phyloP scores from a whole-genome alignment of 441 rosid genomes.

The Aleurites moluccanus region DNA sequence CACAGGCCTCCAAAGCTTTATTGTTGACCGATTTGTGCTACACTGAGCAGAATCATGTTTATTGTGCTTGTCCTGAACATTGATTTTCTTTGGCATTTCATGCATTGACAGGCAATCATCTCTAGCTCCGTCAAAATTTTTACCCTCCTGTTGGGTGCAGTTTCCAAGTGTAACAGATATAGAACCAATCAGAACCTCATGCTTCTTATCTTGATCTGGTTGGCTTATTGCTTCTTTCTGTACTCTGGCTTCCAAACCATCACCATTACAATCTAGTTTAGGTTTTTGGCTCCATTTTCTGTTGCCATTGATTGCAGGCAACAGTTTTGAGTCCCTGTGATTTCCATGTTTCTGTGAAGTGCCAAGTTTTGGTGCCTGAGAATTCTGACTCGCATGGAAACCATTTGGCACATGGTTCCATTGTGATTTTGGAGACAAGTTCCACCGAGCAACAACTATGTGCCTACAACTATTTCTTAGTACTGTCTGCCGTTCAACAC shows the following conservation, averaged over 20 bases:
- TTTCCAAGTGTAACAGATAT: conserved; percentile 65
- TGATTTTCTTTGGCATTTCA: conserved; percentile 42
- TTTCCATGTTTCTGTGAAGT: conserved; percentile 56
- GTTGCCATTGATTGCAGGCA: conserved; percentile 39
- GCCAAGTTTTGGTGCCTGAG: conserved; percentile 44
- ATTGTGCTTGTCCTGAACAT: conserved; percentile 36
- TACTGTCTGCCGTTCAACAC: conserved; percentile 32
- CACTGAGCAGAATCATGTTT: conserved; percentile 33
- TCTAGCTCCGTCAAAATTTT: conserved; percentile 37
- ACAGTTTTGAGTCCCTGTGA: conserved; percentile 39
- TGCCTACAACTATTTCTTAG: conserved; percentile 43
- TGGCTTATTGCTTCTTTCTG: conserved; percentile 48
- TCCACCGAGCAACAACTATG: conserved; percentile 34
- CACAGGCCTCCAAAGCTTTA: conserved; percentile 72
- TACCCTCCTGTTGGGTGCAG: conserved; percentile 34
- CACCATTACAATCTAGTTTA: conserved; percentile 45
- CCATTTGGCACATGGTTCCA: conserved; percentile 42
- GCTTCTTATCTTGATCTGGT: conserved; percentile 44
- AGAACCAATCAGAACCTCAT: conserved; percentile 80
- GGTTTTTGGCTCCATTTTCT: conserved; percentile 81
- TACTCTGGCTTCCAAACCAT: conserved; percentile 33
- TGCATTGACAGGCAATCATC: conserved; percentile 34
- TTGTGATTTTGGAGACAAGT: conserved; percentile 45
- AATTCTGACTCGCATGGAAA: conserved; percentile 42
- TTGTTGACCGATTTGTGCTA: conserved; percentile 41